Conservation (phyloP, 2,329 filamentous ascomycete genomes). For the Falciphora oryzae region DNA sequence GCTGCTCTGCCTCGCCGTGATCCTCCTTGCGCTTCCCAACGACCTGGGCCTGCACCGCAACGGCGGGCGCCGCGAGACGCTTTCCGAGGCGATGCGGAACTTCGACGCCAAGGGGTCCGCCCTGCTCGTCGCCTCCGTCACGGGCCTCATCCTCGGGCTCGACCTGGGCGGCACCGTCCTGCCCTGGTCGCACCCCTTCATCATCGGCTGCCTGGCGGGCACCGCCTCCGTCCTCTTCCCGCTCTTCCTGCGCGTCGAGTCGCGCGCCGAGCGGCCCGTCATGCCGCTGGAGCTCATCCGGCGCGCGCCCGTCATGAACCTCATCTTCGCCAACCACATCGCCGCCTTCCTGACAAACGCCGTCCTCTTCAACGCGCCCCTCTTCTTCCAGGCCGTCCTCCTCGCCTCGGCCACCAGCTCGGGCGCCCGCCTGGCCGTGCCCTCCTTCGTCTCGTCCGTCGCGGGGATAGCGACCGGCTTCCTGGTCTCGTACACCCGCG, state of each 20-base stretch:
- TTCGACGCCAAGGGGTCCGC: constrained; percentile 54
- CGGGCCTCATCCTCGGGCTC: constrained; percentile 53
- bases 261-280: constrained; percentile 45
- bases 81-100: constrained; percentile 41
- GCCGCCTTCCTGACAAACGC: constrained; percentile 47
- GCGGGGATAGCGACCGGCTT: constrained; percentile 55
- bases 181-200: constrained; percentile 55
- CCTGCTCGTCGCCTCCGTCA: constrained; percentile 45
- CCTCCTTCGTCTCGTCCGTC: constrained; percentile 49
- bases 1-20: constrained; percentile 38
- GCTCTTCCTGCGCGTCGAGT: constrained; percentile 47
- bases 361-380: constrained; percentile 57
- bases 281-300: constrained; percentile 52
- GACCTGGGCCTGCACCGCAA: constrained; percentile 41
- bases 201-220: constrained; percentile 44
- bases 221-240: constrained; percentile 40
- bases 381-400: constrained; percentile 73
- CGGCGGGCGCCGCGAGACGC: constrained; percentile 33
- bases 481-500: constrained; percentile 53
- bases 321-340: constrained; percentile 52
- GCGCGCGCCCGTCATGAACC: constrained; percentile 45
- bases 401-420: constrained; percentile 63
- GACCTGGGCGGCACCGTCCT: constrained; percentile 59
- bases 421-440: constrained; percentile 64
- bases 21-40: constrained; percentile 41